Base-by-base conservation (phyloP, 2,329 filamentous ascomycete genomes). In the Lachnellula arida region DNA sequence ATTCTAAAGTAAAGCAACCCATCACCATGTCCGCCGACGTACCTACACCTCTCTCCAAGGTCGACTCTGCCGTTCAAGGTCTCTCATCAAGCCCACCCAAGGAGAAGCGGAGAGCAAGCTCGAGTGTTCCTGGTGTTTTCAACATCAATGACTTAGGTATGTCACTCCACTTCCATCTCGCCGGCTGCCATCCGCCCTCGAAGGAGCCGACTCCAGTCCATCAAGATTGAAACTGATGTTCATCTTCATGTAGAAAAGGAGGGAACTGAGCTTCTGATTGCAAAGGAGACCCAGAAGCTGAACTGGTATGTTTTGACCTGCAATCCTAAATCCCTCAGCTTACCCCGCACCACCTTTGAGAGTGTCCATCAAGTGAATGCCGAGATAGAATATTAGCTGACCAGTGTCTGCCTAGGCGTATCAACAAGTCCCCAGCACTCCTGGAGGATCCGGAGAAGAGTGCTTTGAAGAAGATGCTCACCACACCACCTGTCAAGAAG, bases 1-100 rank as follows among this genome's bases (percentile, higher is more conserved):
- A 53, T 53, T 53, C 51, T 40, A 51, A 55, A 51, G 53, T 55
- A 58, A 51, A 57, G 25, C 49, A 56, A 46, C 49, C 40, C 46
- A 46, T 54, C 70, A 84, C 54, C 71, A 84, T 86, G 82, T 77
- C 82, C 68, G 75, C 78, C 55, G 71, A 72, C 63, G 59, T 64
- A 60, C 60, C 66, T 59, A 62, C 67, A 61, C 82, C 87, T 68
- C 83, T 96, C 72, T 81, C 82, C 75, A 96, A 95, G 80, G 85
- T 96, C 78, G 92, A 97, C 76, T 96, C 92, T 58, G 91, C 90
- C 78, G 85, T 95, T 70, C 86, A 91, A 71, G 89, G 90, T 74
- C 75, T 92, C 67, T 81, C 84, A 64, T 81, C 82, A 67, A 86
- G 85, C 57, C 81, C 87, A 35, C 78, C 81, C 57, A 54, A 46